phyloP scores from a whole-genome alignment of 2,329 filamentous ascomycete species.

The Aspergillus alliaceus region DNA sequence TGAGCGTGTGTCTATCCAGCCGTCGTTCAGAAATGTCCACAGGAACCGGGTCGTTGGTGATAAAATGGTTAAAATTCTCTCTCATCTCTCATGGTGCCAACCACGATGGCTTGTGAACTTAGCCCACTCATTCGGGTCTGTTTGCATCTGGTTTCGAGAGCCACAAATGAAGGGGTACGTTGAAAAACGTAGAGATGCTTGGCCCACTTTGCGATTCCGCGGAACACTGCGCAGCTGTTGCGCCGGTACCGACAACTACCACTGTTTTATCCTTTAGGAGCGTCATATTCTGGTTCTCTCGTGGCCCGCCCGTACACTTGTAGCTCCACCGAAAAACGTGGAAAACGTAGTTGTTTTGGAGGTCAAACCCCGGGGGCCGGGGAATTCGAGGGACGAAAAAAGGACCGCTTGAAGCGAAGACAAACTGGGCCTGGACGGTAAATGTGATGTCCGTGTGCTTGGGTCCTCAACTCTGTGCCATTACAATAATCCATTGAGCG shows the following conservation, averaged over 20 bases:
- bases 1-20: no score
- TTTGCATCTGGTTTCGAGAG: no score
- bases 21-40: no score
- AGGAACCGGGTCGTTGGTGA: no score
- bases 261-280: conserved; percentile 36
- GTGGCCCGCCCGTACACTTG: conserved; percentile 5
- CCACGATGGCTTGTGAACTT: no score
- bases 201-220: conserved; percentile 34
- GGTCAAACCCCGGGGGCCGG: conserved; percentile 20
- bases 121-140: no score
- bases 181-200: conserved; percentile 44
- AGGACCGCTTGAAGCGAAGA: conserved; percentile 33
- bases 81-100: no score
- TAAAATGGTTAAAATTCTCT: no score
- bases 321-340: conserved; percentile 30
- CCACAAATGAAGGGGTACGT: conserved; percentile 41
- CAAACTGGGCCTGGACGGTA: no score
- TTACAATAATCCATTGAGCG: no score
- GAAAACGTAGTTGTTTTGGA: conserved; percentile 22
- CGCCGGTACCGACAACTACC: conserved; percentile 48
- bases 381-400: conserved; percentile 23
- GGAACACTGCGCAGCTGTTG: conserved; percentile 46
- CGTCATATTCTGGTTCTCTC: background rate
- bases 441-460: no score
- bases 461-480: no score